Base-by-base conservation (phyloP, 441 rosid species). In the Aquilaria agallochum region DNA sequence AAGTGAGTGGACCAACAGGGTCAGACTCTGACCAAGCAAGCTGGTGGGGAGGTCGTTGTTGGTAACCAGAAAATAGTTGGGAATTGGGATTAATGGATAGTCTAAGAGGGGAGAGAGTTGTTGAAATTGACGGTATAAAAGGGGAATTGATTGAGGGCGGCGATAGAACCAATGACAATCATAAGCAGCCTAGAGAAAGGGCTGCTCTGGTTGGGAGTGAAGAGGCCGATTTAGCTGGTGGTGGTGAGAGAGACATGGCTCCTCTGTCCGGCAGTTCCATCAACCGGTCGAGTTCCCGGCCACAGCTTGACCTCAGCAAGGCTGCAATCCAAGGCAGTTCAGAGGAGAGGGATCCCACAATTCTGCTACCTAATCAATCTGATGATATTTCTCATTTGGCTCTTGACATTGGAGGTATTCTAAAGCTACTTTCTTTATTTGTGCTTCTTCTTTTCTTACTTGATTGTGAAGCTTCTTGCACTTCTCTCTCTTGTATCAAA, bases 301-400 rank as follows among this genome's bases (percentile, higher is more conserved):
- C 99, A 5, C 98, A 85, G 72, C 78, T 95, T 68, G 99, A 95
- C 81, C 84, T 95, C 13, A 92, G 99, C 77, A 92, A 92, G 76
- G 99, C 99, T 73, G 95, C 88, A 62, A 95, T 95, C 75, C 92
- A 92, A 14, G 99, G 98, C 58, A 92, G 79, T 71, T 84, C 82
- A 53, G 97, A 92, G 69, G 98, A 88, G 78, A 87, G 81, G 68
- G 85, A 92, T 76, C 97, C 98, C 34, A 92, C 98, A 2, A 92
- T 95, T 74, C 76, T 95, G 50, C 74, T 95, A 78, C 98, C 99
- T 70, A 92, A 95, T 80, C 98, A 90, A 56, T 92, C 97, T 68
- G 99, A 95, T 83, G 98, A 95, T 69, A 87, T 95, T 57, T 95
- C 96, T 63, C 97, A 95, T 68, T 78, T 92, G 72, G 95, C 99